Evolutionary conservation across 192 early-diverging fungal species (phyloP).

Genomic region (Coemansia asiatica): DNA sequence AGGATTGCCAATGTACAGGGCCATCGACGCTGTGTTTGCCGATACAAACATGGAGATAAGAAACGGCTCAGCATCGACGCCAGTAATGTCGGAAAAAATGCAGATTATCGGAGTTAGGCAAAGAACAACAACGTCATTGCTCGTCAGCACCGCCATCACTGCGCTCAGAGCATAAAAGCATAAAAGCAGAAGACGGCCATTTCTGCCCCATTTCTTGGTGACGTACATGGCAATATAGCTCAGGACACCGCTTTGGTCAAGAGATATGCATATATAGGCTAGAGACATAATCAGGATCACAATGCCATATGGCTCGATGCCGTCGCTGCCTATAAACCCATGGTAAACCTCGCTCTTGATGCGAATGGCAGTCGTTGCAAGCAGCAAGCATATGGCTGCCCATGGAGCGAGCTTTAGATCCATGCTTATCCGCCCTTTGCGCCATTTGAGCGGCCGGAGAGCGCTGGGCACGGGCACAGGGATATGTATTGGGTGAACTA

Average conservation of each 20-base stretch:
- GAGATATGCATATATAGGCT: slow-evolving; percentile 81
- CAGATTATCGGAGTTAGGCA: slow-evolving; percentile 78
- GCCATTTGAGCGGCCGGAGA: slow-evolving; percentile 6
- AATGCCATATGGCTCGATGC: slow-evolving; percentile 70
- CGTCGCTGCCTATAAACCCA: slow-evolving; percentile 66
- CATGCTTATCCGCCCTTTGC: slow-evolving; percentile 48
- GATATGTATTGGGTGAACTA: slow-evolving; percentile 63
- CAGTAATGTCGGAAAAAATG: slow-evolving; percentile 67
- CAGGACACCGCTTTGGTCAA: slow-evolving; percentile 80
- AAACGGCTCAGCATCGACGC: slow-evolving; percentile 64
- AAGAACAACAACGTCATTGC: slow-evolving; percentile 85
- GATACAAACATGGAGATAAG: slow-evolving; percentile 76
- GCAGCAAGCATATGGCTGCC: slow-evolving; percentile 66
- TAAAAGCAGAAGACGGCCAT: slow-evolving; percentile 64
- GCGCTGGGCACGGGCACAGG: slow-evolving; percentile 39
- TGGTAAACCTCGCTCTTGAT: slow-evolving; percentile 44
- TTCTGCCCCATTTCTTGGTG: slow-evolving; percentile 60
- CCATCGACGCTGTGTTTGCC: slow-evolving; percentile 79
- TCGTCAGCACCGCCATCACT: slow-evolving; percentile 71
- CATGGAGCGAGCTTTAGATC: slow-evolving; percentile 74
- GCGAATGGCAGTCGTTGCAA: slow-evolving; percentile 59
- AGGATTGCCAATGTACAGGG: slow-evolving; percentile 84
- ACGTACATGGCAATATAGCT: slow-evolving; percentile 76
- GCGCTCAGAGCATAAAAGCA: slow-evolving; percentile 70
- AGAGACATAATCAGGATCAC: slow-evolving; percentile 80